phyloP scores from a whole-genome alignment of 2,329 filamentous ascomycete species.

The Boeremia exigua region DNA sequence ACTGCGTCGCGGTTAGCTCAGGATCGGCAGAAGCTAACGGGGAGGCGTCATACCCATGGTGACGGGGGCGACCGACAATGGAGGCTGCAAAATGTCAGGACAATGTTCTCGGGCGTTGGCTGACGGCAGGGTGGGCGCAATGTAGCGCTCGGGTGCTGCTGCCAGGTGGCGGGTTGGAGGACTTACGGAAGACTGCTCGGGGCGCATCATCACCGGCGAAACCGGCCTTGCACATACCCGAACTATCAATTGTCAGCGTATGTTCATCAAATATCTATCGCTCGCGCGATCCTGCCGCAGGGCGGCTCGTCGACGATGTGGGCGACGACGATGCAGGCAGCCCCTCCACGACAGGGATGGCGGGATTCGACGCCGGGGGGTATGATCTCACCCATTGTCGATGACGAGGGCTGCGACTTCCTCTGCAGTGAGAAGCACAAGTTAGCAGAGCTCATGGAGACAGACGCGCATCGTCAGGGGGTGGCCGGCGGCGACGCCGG shows the following conservation, averaged over 20 bases:
- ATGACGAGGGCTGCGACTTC: conserved; percentile 99
- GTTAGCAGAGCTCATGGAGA: conserved; percentile 48
- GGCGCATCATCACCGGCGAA: conserved; percentile 99
- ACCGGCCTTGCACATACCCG: conserved; percentile 99
- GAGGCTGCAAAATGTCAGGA: conserved; percentile 69
- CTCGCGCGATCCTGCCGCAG: conserved; percentile 33
- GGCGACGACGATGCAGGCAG: conserved; percentile 36
- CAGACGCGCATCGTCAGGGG: conserved; percentile 25
- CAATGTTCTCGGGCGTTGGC: conserved; percentile 9
- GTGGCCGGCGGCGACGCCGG: conserved; percentile 23
- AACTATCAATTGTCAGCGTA: conserved; percentile 67
- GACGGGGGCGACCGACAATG: conserved; percentile 99
- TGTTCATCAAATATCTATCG: conserved; percentile 30
- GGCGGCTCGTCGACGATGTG: conserved; percentile 29
- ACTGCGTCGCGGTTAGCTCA: conserved; percentile 63
- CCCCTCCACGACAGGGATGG: conserved; percentile 49
- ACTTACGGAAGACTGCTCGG: conserved; percentile 99
- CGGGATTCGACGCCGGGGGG: conserved; percentile 40
- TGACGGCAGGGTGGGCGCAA: conserved; percentile 13
- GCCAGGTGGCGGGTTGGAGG: conserved; percentile 16
- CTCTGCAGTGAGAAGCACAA: conserved; percentile 66
- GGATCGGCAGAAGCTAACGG: conserved; percentile 22
- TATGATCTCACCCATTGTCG: conserved; percentile 98
- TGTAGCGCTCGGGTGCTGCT: conserved; percentile 17
- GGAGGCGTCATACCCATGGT: conserved; percentile 85